Evolutionary conservation across 2,329 filamentous ascomycete species (phyloP).

Genomic region (Trichoderma sp.): DNA sequence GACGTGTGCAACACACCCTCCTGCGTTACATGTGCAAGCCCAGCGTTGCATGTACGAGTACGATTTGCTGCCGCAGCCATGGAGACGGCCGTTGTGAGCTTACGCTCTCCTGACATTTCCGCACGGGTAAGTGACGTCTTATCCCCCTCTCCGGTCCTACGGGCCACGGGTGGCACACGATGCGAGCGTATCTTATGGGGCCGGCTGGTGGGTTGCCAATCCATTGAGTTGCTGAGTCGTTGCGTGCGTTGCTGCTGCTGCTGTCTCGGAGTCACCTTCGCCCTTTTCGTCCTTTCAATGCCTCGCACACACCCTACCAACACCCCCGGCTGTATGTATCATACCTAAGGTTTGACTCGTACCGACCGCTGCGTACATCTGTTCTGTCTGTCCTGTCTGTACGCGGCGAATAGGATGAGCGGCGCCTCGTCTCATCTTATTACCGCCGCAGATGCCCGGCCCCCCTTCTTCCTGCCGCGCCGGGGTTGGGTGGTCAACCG

Average conservation of each 20-base stretch:
- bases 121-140: slow-evolving; percentile 12
- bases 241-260: background rate
- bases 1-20: slow-evolving; percentile 16
- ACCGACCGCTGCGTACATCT: background rate
- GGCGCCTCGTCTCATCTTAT: background rate
- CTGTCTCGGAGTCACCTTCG: background rate
- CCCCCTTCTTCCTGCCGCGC: background rate
- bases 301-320: slow-evolving; percentile 14
- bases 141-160: background rate
- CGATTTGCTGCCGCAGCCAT: slow-evolving; percentile 5
- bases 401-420: background rate
- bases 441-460: background rate
- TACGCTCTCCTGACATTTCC: background rate
- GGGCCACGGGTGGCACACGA: background rate
- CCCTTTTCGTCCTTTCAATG: background rate
- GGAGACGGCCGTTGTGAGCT: background rate
- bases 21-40: background rate
- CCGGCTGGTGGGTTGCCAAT: background rate
- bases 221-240: background rate
- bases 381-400: background rate
- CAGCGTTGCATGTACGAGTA: slow-evolving; percentile 2
- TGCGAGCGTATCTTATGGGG: background rate
- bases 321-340: slow-evolving; percentile 11
- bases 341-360: background rate
- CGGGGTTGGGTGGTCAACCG: slow-evolving; percentile 15